phyloP scores from a whole-genome alignment of 768 basidiomycete species.

The Tubosaeta brunneosetosa region DNA sequence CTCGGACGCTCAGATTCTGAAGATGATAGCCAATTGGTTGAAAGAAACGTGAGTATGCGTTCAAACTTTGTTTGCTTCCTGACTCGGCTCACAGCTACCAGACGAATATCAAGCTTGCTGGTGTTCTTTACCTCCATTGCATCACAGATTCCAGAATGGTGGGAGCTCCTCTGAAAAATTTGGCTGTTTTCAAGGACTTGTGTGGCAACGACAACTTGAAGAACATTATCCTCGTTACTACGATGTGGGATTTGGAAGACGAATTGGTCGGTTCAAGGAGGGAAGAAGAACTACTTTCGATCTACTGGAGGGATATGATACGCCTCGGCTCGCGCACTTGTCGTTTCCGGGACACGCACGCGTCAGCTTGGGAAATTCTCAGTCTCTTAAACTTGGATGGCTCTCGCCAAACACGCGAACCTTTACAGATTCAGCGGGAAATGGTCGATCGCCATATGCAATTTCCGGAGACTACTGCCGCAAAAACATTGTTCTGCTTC shows the following conservation, averaged over 20 bases:
- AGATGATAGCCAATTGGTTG: slow-evolving; percentile 11
- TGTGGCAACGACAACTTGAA: slow-evolving; percentile 9
- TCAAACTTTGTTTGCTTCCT: not conserved
- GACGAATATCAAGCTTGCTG: slow-evolving; percentile 8
- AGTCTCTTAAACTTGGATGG: not conserved
- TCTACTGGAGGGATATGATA: slow-evolving; percentile 15
- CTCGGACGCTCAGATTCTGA: slow-evolving; percentile 8
- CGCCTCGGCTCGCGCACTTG: slow-evolving; percentile 5
- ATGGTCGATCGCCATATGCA: slow-evolving; percentile 11
- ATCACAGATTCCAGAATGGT: slow-evolving; percentile 3
- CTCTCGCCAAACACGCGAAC: not conserved
- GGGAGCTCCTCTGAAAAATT: slow-evolving; percentile 9
- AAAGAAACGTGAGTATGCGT: slow-evolving; percentile 11
- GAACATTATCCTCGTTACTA: slow-evolving; percentile 17
- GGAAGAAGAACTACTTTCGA: slow-evolving; percentile 9
- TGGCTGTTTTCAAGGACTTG: slow-evolving; percentile 7
- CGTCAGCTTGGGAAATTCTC: slow-evolving; percentile 15
- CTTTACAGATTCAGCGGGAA: slow-evolving; percentile 14
- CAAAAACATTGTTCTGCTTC: slow-evolving; percentile 10
- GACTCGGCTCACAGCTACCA: slow-evolving; percentile 5
- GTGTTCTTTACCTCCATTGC: slow-evolving; percentile 12
- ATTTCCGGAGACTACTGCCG: slow-evolving; percentile 13
- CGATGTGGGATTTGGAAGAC: slow-evolving; percentile 15
- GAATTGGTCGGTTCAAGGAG: slow-evolving; percentile 2
- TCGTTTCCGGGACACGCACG: slow-evolving; percentile 8